Percentiles rank a stretch among this genome's conserved stretches.
Conservation (phyloP, 208 protist species). For the Crithidia bombi region DNA sequence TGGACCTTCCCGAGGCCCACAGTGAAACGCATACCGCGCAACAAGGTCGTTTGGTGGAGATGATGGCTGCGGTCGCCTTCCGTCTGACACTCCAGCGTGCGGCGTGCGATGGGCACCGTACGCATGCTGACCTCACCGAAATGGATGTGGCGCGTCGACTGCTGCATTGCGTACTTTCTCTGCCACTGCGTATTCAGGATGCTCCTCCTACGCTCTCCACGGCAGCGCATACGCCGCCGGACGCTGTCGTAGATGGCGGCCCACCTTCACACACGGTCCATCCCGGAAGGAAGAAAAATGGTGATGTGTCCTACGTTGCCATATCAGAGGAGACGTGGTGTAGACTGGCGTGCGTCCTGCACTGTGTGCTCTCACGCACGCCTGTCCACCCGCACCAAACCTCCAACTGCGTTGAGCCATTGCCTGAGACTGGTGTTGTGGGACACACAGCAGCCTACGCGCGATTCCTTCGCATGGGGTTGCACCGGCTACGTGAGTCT, state of each 20-base stretch:
- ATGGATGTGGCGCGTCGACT: not conserved
- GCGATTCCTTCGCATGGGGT: not conserved
- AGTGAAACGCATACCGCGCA: not conserved
- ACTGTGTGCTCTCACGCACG: slow-evolving; percentile 7
- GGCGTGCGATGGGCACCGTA: not conserved
- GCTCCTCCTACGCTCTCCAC: not conserved
- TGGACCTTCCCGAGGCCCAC: not conserved
- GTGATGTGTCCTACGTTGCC: not conserved
- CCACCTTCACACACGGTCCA: too few species aligned
- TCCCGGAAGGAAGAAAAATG: too few species aligned
- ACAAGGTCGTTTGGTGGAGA: not conserved
- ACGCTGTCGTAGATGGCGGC: too few species aligned
- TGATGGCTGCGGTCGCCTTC: slow-evolving; percentile 6
- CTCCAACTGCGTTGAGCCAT: not conserved
- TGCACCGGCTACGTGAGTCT: not conserved
- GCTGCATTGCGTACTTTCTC: not conserved
- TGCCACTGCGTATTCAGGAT: not conserved
- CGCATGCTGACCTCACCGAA: not conserved
- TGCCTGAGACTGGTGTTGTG: not conserved
- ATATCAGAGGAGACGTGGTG: slow-evolving; percentile 31
- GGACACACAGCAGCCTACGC: not conserved
- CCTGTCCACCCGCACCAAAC: not conserved
- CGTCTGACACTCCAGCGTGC: slow-evolving; percentile 6
- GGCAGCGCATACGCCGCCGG: too few species aligned
- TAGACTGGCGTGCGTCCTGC: slow-evolving; percentile 18